Conservation (phyloP, 1,139 yeast genomes). For the Kodamaea plutei region DNA sequence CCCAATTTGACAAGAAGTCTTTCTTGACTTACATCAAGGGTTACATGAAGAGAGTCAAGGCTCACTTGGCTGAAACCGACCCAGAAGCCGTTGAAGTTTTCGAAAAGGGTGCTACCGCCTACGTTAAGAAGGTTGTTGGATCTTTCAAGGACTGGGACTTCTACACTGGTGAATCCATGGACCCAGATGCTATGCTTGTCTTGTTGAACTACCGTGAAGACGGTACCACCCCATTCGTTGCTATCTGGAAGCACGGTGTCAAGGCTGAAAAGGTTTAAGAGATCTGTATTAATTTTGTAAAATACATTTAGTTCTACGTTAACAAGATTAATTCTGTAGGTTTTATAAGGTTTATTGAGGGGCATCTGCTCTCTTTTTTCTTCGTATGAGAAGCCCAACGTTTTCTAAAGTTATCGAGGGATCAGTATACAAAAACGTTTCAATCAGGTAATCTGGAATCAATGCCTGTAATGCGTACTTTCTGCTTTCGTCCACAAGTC, state of each 20-base stretch:
- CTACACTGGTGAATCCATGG: conserved; percentile 99
- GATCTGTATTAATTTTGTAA: conserved; percentile 3
- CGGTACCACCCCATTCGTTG: conserved; percentile 96
- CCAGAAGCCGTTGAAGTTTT: conserved; percentile 84
- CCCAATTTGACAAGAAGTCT: conserved; percentile 95
- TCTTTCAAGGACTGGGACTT: conserved; percentile 99
- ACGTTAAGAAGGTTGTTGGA: conserved; percentile 91
- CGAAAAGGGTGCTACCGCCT: conserved; percentile 95
- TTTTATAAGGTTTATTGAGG: too few relatives aligned
- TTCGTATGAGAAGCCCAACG: conserved; percentile 47
- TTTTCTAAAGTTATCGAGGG: conserved; percentile 65
- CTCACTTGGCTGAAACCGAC: conserved; percentile 76
- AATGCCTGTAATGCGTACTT: conserved; percentile 40
- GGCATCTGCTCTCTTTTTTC: too few relatives aligned
- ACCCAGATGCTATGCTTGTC: conserved; percentile 98
- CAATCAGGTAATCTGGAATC: conserved; percentile 33
- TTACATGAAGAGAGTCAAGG: conserved; percentile 95
- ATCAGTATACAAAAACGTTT: conserved; percentile 57
- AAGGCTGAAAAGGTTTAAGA: conserved; percentile 84
- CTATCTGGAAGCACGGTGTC: conserved; percentile 98
- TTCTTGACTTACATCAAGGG: conserved; percentile 94
- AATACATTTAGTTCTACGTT: conserved; percentile 4
- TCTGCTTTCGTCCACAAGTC: conserved; percentile 60
- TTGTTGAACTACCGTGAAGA: conserved; percentile 99
- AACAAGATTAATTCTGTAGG: too few relatives aligned